Percentiles rank a stretch among this genome's conserved stretches.
phyloP scores from a whole-genome alignment of 352 stramenopile species.

The Phytophthora pinifolia region DNA sequence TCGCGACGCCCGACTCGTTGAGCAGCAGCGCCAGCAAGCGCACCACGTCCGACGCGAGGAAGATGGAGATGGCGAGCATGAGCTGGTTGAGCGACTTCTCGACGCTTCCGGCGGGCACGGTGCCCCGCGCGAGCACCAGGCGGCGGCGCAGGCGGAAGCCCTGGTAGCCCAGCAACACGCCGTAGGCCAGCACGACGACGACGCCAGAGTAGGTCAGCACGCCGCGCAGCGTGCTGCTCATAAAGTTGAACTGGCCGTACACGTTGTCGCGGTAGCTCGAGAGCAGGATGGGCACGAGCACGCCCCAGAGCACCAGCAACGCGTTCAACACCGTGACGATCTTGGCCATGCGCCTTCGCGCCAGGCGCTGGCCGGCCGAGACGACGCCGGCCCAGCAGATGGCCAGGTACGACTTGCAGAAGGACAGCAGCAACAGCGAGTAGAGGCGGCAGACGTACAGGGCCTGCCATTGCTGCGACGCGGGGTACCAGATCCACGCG shows the following conservation, averaged over 20 bases:
- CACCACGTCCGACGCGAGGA: slow-evolving; percentile 72
- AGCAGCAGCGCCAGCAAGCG: slow-evolving; percentile 65
- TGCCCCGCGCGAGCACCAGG: slow-evolving; percentile 69
- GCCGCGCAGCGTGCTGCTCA: slow-evolving; percentile 46
- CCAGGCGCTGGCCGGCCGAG: slow-evolving; percentile 62
- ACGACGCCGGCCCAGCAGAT: slow-evolving; percentile 84
- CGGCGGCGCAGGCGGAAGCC: slow-evolving; percentile 70
- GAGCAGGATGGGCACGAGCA: slow-evolving; percentile 57
- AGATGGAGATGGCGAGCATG: slow-evolving; percentile 79
- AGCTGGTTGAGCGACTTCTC: slow-evolving; percentile 83
- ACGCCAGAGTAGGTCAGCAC: slow-evolving; percentile 64
- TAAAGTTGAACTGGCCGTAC: slow-evolving; percentile 68
- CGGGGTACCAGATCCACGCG: slow-evolving; percentile 58
- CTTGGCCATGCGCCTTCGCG: slow-evolving; percentile 52
- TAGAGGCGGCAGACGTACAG: slow-evolving; percentile 72
- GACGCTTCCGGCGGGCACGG: slow-evolving; percentile 64
- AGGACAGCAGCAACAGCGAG: slow-evolving; percentile 65
- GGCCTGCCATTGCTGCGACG: slow-evolving; percentile 60
- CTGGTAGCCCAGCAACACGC: slow-evolving; percentile 69
- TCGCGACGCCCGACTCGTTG: slow-evolving; percentile 48
- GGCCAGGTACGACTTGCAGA: slow-evolving; percentile 82
- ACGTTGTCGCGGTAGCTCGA: slow-evolving; percentile 48
- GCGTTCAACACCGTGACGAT: slow-evolving; percentile 60
- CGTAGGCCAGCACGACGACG: slow-evolving; percentile 64
- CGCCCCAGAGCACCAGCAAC: slow-evolving; percentile 56